phyloP scores from a whole-genome alignment of 2,329 filamentous ascomycete genomes.

The Cercospora sp. region DNA sequence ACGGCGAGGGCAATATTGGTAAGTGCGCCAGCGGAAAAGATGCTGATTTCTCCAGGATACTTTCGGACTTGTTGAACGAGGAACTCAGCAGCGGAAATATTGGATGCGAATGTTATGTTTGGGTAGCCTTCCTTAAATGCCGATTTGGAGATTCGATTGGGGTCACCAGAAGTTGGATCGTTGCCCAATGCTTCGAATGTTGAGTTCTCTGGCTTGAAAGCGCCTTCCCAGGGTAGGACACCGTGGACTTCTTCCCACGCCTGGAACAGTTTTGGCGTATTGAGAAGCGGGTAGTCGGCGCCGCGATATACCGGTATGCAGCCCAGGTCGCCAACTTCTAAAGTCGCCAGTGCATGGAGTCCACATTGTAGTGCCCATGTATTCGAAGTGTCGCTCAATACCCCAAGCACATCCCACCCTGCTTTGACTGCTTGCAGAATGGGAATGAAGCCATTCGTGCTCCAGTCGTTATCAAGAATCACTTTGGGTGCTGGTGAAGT shows the following conservation, averaged over 20 bases:
- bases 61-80: conserved; percentile 50
- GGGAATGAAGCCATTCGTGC: conserved; percentile 45
- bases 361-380: conserved; percentile 50
- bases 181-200: conserved; percentile 46
- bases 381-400: conserved; percentile 47
- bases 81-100: conserved; percentile 47
- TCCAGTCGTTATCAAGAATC: conserved; percentile 53
- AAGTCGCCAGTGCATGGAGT: conserved; percentile 49
- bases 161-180: conserved; percentile 51
- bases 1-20: conserved; percentile 54
- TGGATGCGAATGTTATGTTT: conserved; percentile 44
- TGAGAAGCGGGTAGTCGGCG: conserved; percentile 50
- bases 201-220: conserved; percentile 47
- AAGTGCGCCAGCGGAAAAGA: conserved; percentile 50
- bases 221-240: conserved; percentile 49
- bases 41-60: conserved; percentile 53
- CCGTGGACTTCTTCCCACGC: conserved; percentile 50
- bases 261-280: conserved; percentile 46
- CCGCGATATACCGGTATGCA: conserved; percentile 54
- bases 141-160: conserved; percentile 42
- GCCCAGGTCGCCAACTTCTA: conserved; percentile 49
- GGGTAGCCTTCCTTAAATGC: conserved; percentile 52
- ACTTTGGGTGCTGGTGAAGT: conserved; percentile 30
- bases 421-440: conserved; percentile 49
- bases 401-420: conserved; percentile 48